A percentile compares a stretch with the other conserved stretches of the same genome.
Evolutionary conservation across 768 basidiomycete species (phyloP).

Genomic region (Coprinellus micaceus): DNA sequence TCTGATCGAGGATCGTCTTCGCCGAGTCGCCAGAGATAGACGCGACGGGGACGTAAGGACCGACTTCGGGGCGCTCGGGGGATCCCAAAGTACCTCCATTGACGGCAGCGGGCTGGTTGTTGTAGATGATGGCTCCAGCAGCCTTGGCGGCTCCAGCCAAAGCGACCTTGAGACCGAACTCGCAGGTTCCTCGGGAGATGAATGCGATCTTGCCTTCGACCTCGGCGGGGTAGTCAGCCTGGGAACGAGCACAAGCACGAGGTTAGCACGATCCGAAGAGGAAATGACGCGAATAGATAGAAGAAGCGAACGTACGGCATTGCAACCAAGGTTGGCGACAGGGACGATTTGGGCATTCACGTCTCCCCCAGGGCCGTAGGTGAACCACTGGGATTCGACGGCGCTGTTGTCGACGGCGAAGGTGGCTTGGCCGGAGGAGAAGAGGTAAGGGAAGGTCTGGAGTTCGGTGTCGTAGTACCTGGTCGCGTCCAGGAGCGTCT

Average conservation of each 20-base stretch:
- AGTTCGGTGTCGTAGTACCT: conserved; percentile 25
- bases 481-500: conserved; percentile 22
- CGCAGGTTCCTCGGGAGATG: conserved; percentile 25
- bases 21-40: conserved; percentile 25
- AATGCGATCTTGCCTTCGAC: conserved; percentile 28
- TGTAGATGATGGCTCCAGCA: conserved; percentile 25
- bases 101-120: conserved; percentile 23
- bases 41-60: conserved; percentile 24
- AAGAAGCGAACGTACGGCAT: conserved; percentile 19
- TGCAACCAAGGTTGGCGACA: conserved; percentile 25
- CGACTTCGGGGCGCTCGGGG: conserved; percentile 15
- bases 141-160: conserved; percentile 23
- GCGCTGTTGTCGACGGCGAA: conserved; percentile 15
- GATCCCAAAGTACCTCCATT: conserved; percentile 21
- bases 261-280: not conserved
- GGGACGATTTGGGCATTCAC: conserved; percentile 22
- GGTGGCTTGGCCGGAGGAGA: conserved; percentile 20
- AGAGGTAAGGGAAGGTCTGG: conserved; percentile 29
- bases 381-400: conserved; percentile 17
- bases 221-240: conserved; percentile 24
- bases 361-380: conserved; percentile 23
- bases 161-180: conserved; percentile 24
- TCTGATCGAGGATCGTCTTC: conserved; percentile 17
- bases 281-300: not conserved
- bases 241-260: not conserved